Percentiles rank a stretch among this genome's conserved stretches.
Evolutionary conservation across 495 filamentous ascomycete genomes (phyloP).

Genomic region (Cercophora newfieldiana): DNA sequence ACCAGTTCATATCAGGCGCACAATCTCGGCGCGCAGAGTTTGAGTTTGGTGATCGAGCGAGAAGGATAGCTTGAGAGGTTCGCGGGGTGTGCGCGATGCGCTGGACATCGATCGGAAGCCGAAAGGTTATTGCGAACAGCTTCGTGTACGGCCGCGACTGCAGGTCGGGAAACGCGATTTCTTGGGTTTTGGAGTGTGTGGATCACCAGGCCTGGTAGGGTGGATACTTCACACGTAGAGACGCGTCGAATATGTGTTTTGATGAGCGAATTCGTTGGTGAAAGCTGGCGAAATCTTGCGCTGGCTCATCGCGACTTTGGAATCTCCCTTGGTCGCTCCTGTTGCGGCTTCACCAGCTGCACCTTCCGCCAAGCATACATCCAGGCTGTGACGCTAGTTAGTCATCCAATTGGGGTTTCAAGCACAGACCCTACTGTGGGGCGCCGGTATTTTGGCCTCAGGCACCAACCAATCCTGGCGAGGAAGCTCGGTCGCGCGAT

Average conservation of each 20-base stretch:
- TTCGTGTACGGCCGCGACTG: conserved; percentile 6
- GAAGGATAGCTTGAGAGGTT: not conserved
- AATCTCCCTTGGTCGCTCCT: conserved; percentile 15
- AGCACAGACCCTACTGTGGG: not conserved
- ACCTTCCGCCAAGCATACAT: not conserved
- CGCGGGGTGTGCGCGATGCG: conserved; percentile 17
- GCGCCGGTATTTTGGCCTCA: conserved; percentile 1
- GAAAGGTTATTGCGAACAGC: not conserved
- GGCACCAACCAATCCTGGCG: conserved; percentile 8
- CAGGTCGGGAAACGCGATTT: not conserved
- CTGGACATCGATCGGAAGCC: conserved; percentile 14
- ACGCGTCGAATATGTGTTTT: conserved; percentile 19
- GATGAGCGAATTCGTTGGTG: not conserved
- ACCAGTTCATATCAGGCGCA: conserved; percentile 27
- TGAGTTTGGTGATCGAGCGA: not conserved
- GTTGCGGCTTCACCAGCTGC: not conserved
- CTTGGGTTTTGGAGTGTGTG: not conserved
- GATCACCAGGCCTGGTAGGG: not conserved
- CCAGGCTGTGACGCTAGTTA: conserved; percentile 9
- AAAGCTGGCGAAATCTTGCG: not conserved
- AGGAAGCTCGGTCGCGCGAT: conserved; percentile 9
- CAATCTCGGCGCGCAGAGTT: not conserved
- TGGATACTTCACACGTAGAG: not conserved
- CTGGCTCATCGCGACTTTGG: conserved; percentile 12
- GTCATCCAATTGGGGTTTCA: conserved; percentile 9